Conservation (phyloP, 257 asterid species). For the Solanum virginianum region DNA sequence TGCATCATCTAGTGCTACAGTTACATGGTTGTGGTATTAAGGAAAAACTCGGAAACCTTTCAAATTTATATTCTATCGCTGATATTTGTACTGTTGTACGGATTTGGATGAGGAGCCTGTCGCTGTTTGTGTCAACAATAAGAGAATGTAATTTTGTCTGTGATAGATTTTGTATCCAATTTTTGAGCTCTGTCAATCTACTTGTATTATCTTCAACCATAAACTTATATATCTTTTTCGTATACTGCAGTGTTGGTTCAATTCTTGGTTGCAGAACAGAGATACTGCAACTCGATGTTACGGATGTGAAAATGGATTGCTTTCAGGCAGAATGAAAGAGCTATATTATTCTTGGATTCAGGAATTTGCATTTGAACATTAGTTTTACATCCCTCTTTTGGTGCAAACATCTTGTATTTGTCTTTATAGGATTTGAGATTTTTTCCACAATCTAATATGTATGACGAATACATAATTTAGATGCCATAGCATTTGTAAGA, state of each 20-base stretch:
- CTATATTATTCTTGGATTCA: not conserved
- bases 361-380: not conserved
- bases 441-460: not conserved
- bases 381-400: not conserved
- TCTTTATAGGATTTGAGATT: not conserved
- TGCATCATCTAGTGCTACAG: not conserved
- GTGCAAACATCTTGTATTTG: not conserved
- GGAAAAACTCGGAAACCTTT: not conserved
- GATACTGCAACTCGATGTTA: conserved; percentile 88
- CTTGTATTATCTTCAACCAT: not conserved
- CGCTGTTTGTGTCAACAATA: not conserved
- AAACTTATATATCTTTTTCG: not conserved
- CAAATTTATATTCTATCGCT: not conserved
- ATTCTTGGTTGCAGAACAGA: conserved; percentile 92
- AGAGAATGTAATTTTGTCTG: not conserved
- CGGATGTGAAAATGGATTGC: conserved; percentile 97
- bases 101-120: not conserved
- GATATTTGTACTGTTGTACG: not conserved
- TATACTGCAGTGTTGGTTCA: conserved; percentile 67
- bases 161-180: not conserved
- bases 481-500: not conserved
- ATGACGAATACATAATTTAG: not conserved
- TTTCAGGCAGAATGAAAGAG: conserved; percentile 22
- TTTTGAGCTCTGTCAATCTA: not conserved
- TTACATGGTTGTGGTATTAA: not conserved